Conservation (phyloP, 352 stramenopile species). For the Phytophthora lateralis region DNA sequence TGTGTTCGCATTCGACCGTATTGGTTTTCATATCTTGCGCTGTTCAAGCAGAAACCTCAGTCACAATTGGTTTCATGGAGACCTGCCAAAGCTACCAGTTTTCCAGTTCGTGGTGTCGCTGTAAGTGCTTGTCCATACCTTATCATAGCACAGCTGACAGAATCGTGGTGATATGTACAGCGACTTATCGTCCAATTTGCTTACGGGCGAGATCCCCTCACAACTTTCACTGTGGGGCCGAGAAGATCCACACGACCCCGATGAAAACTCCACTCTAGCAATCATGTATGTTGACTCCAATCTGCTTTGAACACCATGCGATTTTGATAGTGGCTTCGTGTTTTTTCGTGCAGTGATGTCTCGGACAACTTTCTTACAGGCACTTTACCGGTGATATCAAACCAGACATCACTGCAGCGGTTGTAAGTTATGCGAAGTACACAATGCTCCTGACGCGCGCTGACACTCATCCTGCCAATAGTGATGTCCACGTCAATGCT, state of each 20-base stretch:
- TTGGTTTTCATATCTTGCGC: slow-evolving; percentile 8
- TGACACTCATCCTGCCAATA: slow-evolving; percentile 7
- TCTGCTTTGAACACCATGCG: background rate
- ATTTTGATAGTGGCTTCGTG: background rate
- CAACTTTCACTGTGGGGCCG: slow-evolving; percentile 48
- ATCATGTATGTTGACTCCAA: slow-evolving; percentile 43
- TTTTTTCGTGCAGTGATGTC: slow-evolving; percentile 39
- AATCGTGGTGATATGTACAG: slow-evolving; percentile 26
- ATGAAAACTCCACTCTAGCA: slow-evolving; percentile 49
- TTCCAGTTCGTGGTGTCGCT: slow-evolving; percentile 48
- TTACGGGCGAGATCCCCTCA: slow-evolving; percentile 45
- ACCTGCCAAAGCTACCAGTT: slow-evolving; percentile 31
- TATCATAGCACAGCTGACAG: background rate
- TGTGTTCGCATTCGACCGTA: background rate
- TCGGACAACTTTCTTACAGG: slow-evolving; percentile 55
- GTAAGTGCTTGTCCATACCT: slow-evolving; percentile 30
- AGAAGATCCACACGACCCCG: slow-evolving; percentile 54
- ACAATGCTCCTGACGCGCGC: background rate
- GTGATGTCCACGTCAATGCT: slow-evolving; percentile 42
- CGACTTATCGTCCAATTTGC: slow-evolving; percentile 59
- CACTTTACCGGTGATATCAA: slow-evolving; percentile 44
- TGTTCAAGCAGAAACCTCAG: slow-evolving; percentile 49
- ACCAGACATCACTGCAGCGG: slow-evolving; percentile 44
- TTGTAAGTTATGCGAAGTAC: slow-evolving; percentile 47
- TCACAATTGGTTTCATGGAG: slow-evolving; percentile 51